phyloP scores from a whole-genome alignment of 2,329 filamentous ascomycete species.

The Sarocladium strictum region DNA sequence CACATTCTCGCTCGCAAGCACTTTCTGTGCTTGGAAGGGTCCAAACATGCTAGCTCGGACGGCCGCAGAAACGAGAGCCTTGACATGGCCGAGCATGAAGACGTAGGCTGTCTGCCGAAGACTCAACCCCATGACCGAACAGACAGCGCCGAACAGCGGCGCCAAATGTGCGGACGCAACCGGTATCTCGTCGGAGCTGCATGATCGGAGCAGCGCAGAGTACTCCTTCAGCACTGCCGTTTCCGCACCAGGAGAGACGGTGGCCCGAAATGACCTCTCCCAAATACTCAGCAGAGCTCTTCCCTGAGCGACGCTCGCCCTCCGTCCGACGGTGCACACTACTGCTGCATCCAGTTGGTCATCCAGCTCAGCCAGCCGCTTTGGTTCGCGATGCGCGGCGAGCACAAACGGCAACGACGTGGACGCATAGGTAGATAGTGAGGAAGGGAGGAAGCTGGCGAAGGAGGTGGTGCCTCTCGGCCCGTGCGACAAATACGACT shows the following conservation, averaged over 20 bases:
- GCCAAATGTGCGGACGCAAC: conserved; percentile 59
- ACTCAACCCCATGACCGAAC: conserved; percentile 53
- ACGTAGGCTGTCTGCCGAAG: conserved; percentile 63
- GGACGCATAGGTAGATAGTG: conserved; percentile 63
- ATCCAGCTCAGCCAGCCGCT: conserved; percentile 52
- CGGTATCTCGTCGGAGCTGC: conserved; percentile 26
- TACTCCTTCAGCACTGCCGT: conserved; percentile 29
- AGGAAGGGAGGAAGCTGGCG: conserved; percentile 61
- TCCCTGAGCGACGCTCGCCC: conserved; percentile 71
- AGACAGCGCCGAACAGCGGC: conserved; percentile 64
- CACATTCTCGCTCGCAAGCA: conserved; percentile 58
- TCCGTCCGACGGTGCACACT: conserved; percentile 70
- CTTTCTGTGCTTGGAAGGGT: conserved; percentile 71
- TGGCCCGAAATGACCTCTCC: conserved; percentile 60
- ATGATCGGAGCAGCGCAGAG: conserved; percentile 14
- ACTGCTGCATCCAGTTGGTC: conserved; percentile 72
- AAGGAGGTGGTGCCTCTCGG: conserved; percentile 36
- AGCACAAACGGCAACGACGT: conserved; percentile 72
- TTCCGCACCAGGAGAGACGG: conserved; percentile 17
- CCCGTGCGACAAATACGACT: conserved; percentile 73
- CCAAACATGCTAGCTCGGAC: conserved; percentile 74
- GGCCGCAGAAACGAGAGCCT: conserved; percentile 69
- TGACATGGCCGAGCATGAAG: conserved; percentile 70
- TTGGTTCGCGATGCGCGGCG: conserved; percentile 54
- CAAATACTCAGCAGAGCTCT: conserved; percentile 69